A percentile compares a stretch with the other conserved stretches of the same genome.
phyloP scores from a whole-genome alignment of 2,329 filamentous ascomycete species.

The Geosmithia flava region DNA sequence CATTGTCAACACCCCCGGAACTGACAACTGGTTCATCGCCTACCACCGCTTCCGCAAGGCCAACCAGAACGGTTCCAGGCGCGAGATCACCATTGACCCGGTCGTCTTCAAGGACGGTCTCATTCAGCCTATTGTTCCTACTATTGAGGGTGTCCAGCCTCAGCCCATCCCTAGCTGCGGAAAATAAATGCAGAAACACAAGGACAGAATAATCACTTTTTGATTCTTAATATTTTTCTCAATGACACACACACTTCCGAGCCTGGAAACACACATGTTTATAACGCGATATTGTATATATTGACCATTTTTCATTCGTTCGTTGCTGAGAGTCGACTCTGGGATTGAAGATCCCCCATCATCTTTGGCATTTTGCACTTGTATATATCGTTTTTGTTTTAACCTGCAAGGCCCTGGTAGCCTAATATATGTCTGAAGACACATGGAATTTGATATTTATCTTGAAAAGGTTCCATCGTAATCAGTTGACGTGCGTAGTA shows the following conservation, averaged over 20 bases:
- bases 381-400: not conserved
- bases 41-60: constrained; percentile 36
- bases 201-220: no score
- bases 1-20: constrained; percentile 30
- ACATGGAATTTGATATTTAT: no score
- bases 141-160: constrained; percentile 15
- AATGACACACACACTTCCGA: no score
- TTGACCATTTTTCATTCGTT: not conserved
- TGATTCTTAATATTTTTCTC: no score
- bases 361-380: not conserved
- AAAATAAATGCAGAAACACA: not conserved
- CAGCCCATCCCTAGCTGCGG: not conserved
- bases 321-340: no score
- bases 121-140: constrained; percentile 23
- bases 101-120: constrained; percentile 24
- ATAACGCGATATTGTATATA: not conserved
- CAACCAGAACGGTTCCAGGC: constrained; percentile 25
- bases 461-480: no score
- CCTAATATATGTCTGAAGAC: no score
- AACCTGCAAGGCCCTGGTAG: no score
- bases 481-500: no score
- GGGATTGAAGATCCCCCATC: not conserved
- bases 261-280: not conserved
- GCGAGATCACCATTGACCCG: constrained; percentile 29
- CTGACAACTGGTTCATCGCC: constrained; percentile 35